Percentiles rank a stretch among this genome's conserved stretches.
Conservation (phyloP, 1,139 yeast genomes). For the Suhomyces coccinellae region DNA sequence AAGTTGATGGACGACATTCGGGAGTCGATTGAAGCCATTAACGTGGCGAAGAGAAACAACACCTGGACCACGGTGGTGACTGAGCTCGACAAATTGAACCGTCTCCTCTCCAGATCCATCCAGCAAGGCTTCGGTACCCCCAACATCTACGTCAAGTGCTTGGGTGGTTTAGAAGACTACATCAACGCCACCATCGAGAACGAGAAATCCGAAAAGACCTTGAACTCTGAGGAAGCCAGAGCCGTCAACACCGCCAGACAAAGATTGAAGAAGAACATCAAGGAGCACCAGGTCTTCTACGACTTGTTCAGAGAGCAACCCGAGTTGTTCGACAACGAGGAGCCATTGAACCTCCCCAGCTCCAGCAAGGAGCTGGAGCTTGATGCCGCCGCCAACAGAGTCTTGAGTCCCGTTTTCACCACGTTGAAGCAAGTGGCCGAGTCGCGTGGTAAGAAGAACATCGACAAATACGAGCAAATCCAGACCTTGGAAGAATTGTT, state of each 20-base stretch:
- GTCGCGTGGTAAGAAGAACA: conserved; percentile 93
- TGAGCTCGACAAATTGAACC: conserved; percentile 78
- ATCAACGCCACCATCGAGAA: conserved; percentile 57
- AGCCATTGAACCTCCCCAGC: conserved; percentile 29
- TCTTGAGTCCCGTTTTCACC: conserved; percentile 59
- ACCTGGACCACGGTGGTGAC: conserved; percentile 78
- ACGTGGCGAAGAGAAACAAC: conserved; percentile 65
- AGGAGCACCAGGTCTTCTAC: conserved; percentile 62
- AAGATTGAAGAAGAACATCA: conserved; percentile 78
- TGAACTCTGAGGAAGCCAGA: conserved; percentile 81
- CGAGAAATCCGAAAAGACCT: conserved; percentile 65
- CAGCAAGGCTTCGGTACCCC: conserved; percentile 80
- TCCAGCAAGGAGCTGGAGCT: conserved; percentile 18
- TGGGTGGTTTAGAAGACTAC: conserved; percentile 73
- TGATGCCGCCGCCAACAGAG: conserved; percentile 20
- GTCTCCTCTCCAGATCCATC: conserved; percentile 62
- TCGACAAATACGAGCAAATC: conserved; percentile 81
- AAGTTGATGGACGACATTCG: conserved; percentile 87
- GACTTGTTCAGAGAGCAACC: conserved; percentile 69
- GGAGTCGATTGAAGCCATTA: conserved; percentile 64
- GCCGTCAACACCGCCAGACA: conserved; percentile 88
- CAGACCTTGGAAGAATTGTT: conserved; percentile 65
- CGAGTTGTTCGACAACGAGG: conserved; percentile 64
- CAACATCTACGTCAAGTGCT: conserved; percentile 62
- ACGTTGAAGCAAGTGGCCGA: conserved; percentile 77